Evolutionary conservation across 163 green algal genomes (phyloP).

Genomic region (Volvox carteri): DNA sequence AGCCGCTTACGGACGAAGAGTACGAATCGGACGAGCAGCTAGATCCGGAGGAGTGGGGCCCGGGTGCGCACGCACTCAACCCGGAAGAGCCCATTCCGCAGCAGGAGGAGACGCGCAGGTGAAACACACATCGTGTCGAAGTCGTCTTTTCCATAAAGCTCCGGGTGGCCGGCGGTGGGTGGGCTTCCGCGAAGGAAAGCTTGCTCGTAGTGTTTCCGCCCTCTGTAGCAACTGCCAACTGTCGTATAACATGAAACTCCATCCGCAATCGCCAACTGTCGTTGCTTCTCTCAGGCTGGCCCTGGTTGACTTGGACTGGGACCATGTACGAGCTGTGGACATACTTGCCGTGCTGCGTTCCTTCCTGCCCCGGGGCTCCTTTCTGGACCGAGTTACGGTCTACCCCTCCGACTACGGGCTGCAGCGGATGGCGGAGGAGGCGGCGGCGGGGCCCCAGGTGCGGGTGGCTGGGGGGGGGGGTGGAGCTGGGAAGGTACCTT

Average conservation of each 20-base stretch:
- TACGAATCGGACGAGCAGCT: slow-evolving; percentile 52
- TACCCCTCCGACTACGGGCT: slow-evolving; percentile 95
- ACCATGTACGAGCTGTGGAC: slow-evolving; percentile 89
- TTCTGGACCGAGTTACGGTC: slow-evolving; percentile 80
- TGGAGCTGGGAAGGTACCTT: too few species aligned
- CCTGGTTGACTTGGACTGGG: slow-evolving; percentile 95
- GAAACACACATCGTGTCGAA: neutral
- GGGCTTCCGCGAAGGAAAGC: too few species aligned
- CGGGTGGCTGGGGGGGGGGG: neutral
- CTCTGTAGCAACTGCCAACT: too few species aligned
- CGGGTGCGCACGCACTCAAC: slow-evolving; percentile 85
- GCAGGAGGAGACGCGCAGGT: slow-evolving; percentile 66
- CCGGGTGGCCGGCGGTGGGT: too few species aligned
- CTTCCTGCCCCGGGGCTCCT: slow-evolving; percentile 76
- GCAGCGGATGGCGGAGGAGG: slow-evolving; percentile 93
- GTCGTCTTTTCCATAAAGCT: too few species aligned
- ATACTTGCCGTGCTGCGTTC: slow-evolving; percentile 90
- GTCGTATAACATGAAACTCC: too few species aligned
- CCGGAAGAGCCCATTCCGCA: slow-evolving; percentile 77
- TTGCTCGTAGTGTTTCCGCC: too few species aligned
- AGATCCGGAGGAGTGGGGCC: slow-evolving; percentile 77
- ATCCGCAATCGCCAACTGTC: too few species aligned
- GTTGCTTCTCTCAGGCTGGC: too few species aligned
- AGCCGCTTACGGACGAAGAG: slow-evolving; percentile 63
- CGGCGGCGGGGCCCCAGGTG: slow-evolving; percentile 81